A percentile compares a stretch with the other conserved stretches of the same genome.
Evolutionary conservation across 2,329 filamentous ascomycete species (phyloP).

Genomic region (Aureobasidium melanogenum): DNA sequence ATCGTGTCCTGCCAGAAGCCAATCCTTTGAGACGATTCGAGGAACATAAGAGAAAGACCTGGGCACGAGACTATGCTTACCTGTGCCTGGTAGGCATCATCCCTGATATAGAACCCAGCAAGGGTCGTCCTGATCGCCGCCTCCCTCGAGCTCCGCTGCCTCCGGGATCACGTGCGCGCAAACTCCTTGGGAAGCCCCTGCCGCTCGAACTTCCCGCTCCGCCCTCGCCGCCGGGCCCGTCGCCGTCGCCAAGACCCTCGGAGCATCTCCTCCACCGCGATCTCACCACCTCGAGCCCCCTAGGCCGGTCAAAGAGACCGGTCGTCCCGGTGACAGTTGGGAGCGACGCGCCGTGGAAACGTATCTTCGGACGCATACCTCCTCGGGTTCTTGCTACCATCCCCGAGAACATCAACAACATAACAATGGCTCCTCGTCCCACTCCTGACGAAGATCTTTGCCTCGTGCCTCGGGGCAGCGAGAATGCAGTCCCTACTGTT

Average conservation of each 20-base stretch:
- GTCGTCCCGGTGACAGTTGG: neutral
- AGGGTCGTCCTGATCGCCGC: neutral
- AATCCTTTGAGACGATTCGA: neutral
- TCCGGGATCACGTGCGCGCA: neutral
- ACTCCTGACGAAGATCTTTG: constrained; percentile 16
- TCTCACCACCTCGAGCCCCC: neutral
- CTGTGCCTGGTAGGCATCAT: neutral
- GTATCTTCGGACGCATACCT: neutral
- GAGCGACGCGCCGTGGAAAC: neutral
- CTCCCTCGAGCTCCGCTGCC: neutral
- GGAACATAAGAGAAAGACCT: neutral
- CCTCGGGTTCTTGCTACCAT: neutral
- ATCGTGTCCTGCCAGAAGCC: neutral
- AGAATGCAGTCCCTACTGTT: constrained; percentile 26
- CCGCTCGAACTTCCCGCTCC: neutral
- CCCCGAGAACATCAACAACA: neutral
- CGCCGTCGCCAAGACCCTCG: neutral
- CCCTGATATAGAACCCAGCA: neutral
- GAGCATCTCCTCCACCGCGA: neutral
- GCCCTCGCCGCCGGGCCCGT: neutral
- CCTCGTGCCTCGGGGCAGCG: constrained; percentile 18
- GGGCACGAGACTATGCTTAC: neutral
- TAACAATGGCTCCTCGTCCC: neutral
- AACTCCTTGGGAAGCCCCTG: neutral
- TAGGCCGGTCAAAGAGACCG: neutral